A percentile compares a stretch with the other conserved stretches of the same genome.
Evolutionary conservation across 306 rosid species (phyloP).

Genomic region (Senna siamea): DNA sequence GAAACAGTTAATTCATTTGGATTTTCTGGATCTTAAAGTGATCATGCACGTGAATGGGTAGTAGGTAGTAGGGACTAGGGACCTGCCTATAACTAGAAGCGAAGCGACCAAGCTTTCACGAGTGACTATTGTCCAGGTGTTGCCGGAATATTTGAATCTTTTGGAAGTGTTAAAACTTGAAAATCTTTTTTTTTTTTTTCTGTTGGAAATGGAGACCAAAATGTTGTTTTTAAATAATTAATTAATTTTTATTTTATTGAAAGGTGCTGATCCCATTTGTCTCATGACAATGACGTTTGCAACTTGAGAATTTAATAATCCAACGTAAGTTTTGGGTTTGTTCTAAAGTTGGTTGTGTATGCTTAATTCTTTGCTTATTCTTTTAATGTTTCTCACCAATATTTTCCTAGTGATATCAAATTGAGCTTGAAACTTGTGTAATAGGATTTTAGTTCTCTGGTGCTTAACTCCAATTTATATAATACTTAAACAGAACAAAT

Average conservation of each 20-base stretch:
- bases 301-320: slow-evolving; percentile 30
- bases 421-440: too few species aligned
- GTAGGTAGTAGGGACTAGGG: slow-evolving; percentile 52
- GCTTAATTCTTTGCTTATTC: slow-evolving; percentile 12
- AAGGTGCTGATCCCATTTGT: slow-evolving; percentile 20
- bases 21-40: slow-evolving; percentile 37
- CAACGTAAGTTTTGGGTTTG: neutral
- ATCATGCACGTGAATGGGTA: too few species aligned
- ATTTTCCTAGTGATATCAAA: too few species aligned
- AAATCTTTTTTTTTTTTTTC: too few species aligned
- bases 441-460: too few species aligned
- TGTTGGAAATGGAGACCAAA: neutral
- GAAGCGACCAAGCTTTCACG: slow-evolving; percentile 33
- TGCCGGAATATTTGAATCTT: neutral
- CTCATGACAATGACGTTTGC: slow-evolving; percentile 29
- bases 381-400: too few species aligned
- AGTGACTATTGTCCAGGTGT: slow-evolving; percentile 43
- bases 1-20: slow-evolving; percentile 39
- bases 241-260: slow-evolving; percentile 5
- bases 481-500: too few species aligned
- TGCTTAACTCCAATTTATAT: too few species aligned
- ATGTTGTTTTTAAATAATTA: neutral
- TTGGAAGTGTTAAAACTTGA: neutral
- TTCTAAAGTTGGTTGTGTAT: neutral
- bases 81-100: slow-evolving; percentile 39